Evolutionary conservation across 2,329 filamentous ascomycete genomes (phyloP).

Genomic region (Penicillium glabrum): DNA sequence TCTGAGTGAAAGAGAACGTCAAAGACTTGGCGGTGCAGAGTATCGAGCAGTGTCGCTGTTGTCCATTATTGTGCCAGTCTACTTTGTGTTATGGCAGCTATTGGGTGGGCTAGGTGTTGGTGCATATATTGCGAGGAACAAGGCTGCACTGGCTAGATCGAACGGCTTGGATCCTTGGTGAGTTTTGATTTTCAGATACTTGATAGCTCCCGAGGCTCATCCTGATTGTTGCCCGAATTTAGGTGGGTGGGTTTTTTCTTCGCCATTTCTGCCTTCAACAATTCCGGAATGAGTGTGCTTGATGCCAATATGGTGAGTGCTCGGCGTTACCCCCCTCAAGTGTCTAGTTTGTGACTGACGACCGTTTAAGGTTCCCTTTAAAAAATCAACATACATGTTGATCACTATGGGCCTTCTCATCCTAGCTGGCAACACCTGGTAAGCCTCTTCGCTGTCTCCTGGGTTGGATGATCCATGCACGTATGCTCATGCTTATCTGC

Average conservation of each 20-base stretch:
- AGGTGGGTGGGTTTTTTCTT: constrained; percentile 48
- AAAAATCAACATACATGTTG: constrained; percentile 34
- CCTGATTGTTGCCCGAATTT: neutral
- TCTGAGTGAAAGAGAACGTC: constrained; percentile 43
- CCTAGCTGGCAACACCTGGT: constrained; percentile 61
- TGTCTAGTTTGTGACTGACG: constrained; percentile 8
- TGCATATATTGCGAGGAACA: constrained; percentile 47
- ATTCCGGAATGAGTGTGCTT: constrained; percentile 54
- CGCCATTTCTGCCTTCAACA: constrained; percentile 56
- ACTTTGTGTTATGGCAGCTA: constrained; percentile 49
- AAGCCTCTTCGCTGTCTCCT: constrained; percentile 62
- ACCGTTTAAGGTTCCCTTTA: neutral
- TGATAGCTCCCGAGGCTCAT: neutral
- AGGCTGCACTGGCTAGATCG: constrained; percentile 36
- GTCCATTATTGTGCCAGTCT: constrained; percentile 42
- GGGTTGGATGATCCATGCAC: constrained; percentile 61
- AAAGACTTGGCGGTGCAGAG: constrained; percentile 45
- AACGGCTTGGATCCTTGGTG: constrained; percentile 53
- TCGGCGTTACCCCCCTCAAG: constrained; percentile 38
- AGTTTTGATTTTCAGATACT: neutral
- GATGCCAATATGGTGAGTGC: constrained; percentile 52
- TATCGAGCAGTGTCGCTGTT: constrained; percentile 42
- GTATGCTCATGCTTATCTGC: constrained; percentile 32
- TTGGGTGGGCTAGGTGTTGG: constrained; percentile 49
- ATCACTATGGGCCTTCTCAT: constrained; percentile 57